phyloP scores from a whole-genome alignment of 192 early-diverging fungal species.

The Coemansia javaensis region DNA sequence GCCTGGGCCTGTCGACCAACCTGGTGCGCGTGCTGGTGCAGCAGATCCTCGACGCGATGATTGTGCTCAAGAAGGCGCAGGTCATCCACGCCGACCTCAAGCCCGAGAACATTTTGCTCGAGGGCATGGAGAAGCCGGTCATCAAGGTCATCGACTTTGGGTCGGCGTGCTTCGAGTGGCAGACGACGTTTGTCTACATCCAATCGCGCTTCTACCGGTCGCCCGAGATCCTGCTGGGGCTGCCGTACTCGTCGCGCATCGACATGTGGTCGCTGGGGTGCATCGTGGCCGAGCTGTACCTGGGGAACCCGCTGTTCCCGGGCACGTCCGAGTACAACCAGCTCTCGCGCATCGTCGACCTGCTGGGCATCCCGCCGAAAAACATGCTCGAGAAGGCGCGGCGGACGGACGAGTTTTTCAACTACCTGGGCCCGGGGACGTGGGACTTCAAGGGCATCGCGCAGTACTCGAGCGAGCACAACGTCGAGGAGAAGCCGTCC shows the following conservation, averaged over 20 bases:
- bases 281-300: conserved; percentile 93
- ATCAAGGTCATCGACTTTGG: conserved; percentile 99
- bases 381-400: conserved; percentile 96
- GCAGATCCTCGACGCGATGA: conserved; percentile 90
- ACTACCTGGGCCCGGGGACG: conserved; percentile 52
- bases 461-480: conserved; percentile 74
- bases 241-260: conserved; percentile 88
- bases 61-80: conserved; percentile 75
- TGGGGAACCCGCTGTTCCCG: conserved; percentile 93
- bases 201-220: conserved; percentile 96
- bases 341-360: conserved; percentile 86
- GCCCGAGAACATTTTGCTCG: conserved; percentile 92
- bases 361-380: conserved; percentile 81
- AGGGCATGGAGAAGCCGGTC: conserved; percentile 80
- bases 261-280: conserved; percentile 99
- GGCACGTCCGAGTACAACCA: conserved; percentile 97
- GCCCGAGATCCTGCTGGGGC: conserved; percentile 91
- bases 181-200: conserved; percentile 96
- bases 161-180: conserved; percentile 91
- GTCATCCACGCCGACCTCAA: conserved; percentile 99
- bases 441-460: conserved; percentile 77
- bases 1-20: conserved; percentile 89
- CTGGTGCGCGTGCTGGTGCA: conserved; percentile 87
- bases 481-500: conserved; percentile 81
- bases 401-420: conserved; percentile 80